Evolutionary conservation across 2,329 filamentous ascomycete genomes (phyloP).

Genomic region (Aspergillus aculeatus): DNA sequence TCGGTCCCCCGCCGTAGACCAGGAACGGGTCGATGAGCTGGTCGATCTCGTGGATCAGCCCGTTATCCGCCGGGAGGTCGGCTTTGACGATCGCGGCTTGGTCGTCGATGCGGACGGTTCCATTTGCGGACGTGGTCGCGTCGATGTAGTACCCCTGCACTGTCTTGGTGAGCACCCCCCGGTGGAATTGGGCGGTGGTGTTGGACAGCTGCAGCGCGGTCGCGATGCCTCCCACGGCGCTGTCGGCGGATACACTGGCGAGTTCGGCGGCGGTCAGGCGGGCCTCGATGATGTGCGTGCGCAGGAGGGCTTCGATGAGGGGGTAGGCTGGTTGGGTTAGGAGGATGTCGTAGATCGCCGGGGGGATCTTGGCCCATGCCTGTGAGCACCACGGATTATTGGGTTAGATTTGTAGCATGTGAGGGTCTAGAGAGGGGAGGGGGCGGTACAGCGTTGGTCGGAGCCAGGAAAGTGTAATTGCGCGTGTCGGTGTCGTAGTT

Average conservation of each 20-base stretch:
- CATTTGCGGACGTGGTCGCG: background rate
- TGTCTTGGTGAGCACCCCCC: background rate
- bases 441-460: background rate
- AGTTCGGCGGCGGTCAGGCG: background rate
- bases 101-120: background rate
- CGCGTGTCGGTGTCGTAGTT: slow-evolving; percentile 2
- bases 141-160: background rate
- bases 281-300: slow-evolving; percentile 3
- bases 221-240: background rate
- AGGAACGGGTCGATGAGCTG: slow-evolving; percentile 1
- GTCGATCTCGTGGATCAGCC: background rate
- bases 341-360: background rate
- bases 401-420: background rate
- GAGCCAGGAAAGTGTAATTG: slow-evolving; percentile 1
- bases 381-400: background rate
- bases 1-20: background rate
- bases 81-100: background rate
- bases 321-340: background rate
- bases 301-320: background rate
- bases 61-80: background rate
- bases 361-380: background rate
- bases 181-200: background rate
- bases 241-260: background rate
- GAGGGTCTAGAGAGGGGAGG: no score
- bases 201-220: background rate